Evolutionary conservation across 2,329 filamentous ascomycete genomes (phyloP).

Genomic region (Diplocarpon rosae): DNA sequence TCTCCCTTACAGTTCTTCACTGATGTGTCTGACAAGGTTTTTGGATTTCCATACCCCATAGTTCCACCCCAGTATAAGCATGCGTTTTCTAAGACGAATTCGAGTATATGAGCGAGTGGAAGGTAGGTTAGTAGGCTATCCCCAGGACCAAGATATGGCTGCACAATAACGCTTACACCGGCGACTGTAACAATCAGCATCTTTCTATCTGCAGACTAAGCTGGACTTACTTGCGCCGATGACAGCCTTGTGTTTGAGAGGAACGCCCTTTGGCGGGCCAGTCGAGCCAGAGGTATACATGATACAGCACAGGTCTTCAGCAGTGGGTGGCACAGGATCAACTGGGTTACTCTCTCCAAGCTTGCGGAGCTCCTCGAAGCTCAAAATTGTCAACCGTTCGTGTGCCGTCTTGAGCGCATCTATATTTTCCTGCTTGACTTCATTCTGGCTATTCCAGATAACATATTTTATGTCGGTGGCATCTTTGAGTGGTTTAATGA

Average conservation of each 20-base stretch:
- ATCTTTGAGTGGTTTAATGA: constrained; percentile 44
- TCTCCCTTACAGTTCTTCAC: constrained; percentile 88
- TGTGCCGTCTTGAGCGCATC: constrained; percentile 45
- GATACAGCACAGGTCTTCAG: constrained; percentile 72
- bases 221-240: constrained; percentile 65
- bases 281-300: constrained; percentile 87
- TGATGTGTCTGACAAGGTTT: constrained; percentile 76
- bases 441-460: constrained; percentile 49
- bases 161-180: constrained; percentile 69
- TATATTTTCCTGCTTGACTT: constrained; percentile 38
- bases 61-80: constrained; percentile 82
- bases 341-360: constrained; percentile 49
- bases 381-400: constrained; percentile 41
- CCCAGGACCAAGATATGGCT: constrained; percentile 62
- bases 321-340: constrained; percentile 58
- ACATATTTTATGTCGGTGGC: constrained; percentile 45
- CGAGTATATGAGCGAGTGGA: constrained; percentile 89
- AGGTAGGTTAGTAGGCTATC: constrained; percentile 85
- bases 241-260: constrained; percentile 73
- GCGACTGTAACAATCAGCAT: constrained; percentile 44
- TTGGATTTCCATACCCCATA: constrained; percentile 85
- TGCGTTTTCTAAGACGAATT: constrained; percentile 90
- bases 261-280: constrained; percentile 80
- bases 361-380: constrained; percentile 42
- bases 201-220: constrained; percentile 44